Evolutionary conservation across 1,284 basidiomycete genomes (phyloP).

Genomic region (Cryptococcus neoformans): DNA sequence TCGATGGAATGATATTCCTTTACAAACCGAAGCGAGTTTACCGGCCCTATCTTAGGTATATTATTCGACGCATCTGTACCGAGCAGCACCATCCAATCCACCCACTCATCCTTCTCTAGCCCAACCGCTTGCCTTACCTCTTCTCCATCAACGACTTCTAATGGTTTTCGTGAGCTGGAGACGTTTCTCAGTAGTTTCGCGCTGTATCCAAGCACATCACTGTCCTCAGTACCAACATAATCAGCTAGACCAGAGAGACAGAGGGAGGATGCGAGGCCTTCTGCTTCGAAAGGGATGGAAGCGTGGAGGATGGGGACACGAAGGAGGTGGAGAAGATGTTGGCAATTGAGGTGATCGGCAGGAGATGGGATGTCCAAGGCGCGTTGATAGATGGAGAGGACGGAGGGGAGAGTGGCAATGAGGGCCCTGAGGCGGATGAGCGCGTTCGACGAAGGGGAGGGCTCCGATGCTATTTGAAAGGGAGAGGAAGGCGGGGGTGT

Average conservation of each 20-base stretch:
- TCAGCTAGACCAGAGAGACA: constrained; percentile 70
- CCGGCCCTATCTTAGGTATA: constrained; percentile 73
- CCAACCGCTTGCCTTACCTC: constrained; percentile 55
- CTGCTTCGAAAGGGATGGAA: constrained; percentile 68
- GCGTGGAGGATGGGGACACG: constrained; percentile 71
- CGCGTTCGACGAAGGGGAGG: background rate
- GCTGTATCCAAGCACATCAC: constrained; percentile 54
- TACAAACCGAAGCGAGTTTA: constrained; percentile 68
- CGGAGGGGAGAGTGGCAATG: constrained; percentile 10
- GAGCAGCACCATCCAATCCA: constrained; percentile 74
- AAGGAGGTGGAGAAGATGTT: constrained; percentile 61
- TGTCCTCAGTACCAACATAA: constrained; percentile 84
- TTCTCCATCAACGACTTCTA: constrained; percentile 62
- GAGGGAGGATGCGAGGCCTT: constrained; percentile 72
- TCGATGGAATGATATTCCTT: constrained; percentile 69
- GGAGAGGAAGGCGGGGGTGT: background rate
- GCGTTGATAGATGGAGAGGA: constrained; percentile 7
- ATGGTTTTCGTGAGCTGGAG: constrained; percentile 58
- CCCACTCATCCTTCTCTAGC: constrained; percentile 58
- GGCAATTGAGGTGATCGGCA: constrained; percentile 35
- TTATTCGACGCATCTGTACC: constrained; percentile 86
- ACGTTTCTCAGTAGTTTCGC: constrained; percentile 74
- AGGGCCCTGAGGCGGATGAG: constrained; percentile 18
- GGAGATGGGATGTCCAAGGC: constrained; percentile 32
- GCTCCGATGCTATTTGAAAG: background rate